Conservation (phyloP, 2,329 filamentous ascomycete species). For the Fusarium aywerte region DNA sequence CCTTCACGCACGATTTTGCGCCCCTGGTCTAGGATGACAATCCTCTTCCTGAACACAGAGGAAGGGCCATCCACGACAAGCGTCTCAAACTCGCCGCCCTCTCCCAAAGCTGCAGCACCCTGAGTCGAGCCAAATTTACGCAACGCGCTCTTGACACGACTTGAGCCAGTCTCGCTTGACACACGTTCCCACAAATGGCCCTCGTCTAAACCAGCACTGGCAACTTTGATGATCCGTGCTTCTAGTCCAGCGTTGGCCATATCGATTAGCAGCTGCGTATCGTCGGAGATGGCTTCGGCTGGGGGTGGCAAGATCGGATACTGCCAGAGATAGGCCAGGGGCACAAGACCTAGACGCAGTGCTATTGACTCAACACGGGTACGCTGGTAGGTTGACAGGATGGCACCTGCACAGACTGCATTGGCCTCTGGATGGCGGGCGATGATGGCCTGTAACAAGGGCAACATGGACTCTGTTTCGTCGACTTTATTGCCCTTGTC, state of each 20-base stretch:
- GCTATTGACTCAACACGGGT: slow-evolving; percentile 95
- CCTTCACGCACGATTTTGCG: slow-evolving; percentile 70
- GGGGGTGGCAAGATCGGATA: slow-evolving; percentile 76
- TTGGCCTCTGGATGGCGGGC: slow-evolving; percentile 80
- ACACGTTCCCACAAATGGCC: slow-evolving; percentile 84
- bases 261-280: slow-evolving; percentile 75
- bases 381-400: slow-evolving; percentile 94
- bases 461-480: slow-evolving; percentile 88
- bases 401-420: slow-evolving; percentile 89
- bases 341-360: slow-evolving; percentile 80
- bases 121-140: slow-evolving; percentile 73
- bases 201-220: slow-evolving; percentile 87
- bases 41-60: slow-evolving; percentile 75
- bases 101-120: slow-evolving; percentile 79
- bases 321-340: slow-evolving; percentile 92
- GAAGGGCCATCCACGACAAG: slow-evolving; percentile 83
- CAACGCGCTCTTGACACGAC: slow-evolving; percentile 64
- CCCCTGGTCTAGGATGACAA: slow-evolving; percentile 68
- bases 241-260: slow-evolving; percentile 84
- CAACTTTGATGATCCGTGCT: slow-evolving; percentile 94
- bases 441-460: slow-evolving; percentile 76
- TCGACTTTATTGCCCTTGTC: slow-evolving; percentile 59
- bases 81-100: slow-evolving; percentile 97
- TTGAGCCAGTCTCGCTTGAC: slow-evolving; percentile 63
- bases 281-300: slow-evolving; percentile 50